A percentile compares a stretch with the other conserved stretches of the same genome.
phyloP scores from a whole-genome alignment of 2,329 filamentous ascomycete species.

The Fusarium sp. region DNA sequence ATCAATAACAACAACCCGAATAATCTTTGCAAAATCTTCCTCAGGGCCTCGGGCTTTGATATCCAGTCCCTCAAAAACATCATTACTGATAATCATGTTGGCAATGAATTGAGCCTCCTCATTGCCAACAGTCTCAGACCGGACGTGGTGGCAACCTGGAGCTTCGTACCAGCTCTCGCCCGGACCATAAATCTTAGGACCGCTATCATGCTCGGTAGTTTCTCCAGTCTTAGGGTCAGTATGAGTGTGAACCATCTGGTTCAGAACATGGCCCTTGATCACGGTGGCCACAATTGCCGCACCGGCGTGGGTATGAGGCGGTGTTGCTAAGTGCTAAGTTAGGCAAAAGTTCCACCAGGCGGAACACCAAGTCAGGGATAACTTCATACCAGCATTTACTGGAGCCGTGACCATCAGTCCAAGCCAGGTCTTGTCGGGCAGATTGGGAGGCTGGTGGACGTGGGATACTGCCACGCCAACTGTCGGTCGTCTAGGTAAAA shows the following conservation, averaged over 20 bases:
- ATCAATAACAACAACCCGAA: slow-evolving; percentile 30
- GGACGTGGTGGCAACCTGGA: slow-evolving; percentile 38
- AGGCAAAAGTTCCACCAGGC: no score
- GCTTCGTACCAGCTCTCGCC: slow-evolving; percentile 42
- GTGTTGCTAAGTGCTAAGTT: slow-evolving; percentile 15
- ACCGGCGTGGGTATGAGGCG: slow-evolving; percentile 33
- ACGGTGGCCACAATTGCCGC: slow-evolving; percentile 32
- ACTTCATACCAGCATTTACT: slow-evolving; percentile 22
- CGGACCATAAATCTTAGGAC: slow-evolving; percentile 32
- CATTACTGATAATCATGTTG: slow-evolving; percentile 26
- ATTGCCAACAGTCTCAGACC: slow-evolving; percentile 32
- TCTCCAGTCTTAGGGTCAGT: slow-evolving; percentile 21
- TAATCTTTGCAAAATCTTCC: slow-evolving; percentile 29
- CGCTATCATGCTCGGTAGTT: slow-evolving; percentile 14
- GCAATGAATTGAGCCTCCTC: slow-evolving; percentile 33
- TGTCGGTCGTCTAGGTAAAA: slow-evolving; percentile 16
- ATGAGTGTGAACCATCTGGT: slow-evolving; percentile 36
- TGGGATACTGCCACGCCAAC: slow-evolving; percentile 25
- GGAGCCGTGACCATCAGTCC: slow-evolving; percentile 26
- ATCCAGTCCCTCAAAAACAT: slow-evolving; percentile 30
- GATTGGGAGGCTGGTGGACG: slow-evolving; percentile 23
- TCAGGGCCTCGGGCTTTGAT: slow-evolving; percentile 10
- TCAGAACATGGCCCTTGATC: slow-evolving; percentile 30
- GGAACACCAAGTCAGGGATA: no score
- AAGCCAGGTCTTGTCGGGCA: slow-evolving; percentile 26